A percentile compares a stretch with the other conserved stretches of the same genome.
Evolutionary conservation across 495 filamentous ascomycete genomes (phyloP).

Genomic region (Lasiosphaeria hispida): DNA sequence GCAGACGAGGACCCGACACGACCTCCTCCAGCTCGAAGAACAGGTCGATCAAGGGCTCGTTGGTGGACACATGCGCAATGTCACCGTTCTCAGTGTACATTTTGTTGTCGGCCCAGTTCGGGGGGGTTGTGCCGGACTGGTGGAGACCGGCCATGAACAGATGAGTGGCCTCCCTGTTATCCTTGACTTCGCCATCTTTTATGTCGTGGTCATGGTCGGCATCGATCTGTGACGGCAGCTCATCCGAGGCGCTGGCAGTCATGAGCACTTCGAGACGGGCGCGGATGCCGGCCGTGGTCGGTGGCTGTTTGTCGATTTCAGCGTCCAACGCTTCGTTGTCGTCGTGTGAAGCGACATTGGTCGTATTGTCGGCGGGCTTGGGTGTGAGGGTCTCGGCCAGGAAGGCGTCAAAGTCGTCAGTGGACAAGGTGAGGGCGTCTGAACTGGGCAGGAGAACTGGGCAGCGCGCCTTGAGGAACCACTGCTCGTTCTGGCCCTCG

Average conservation of each 20-base stretch:
- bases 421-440: slow-evolving; percentile 30
- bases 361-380: not conserved
- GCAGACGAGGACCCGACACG: slow-evolving; percentile 27
- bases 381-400: slow-evolving; percentile 19
- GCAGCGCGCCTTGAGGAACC: slow-evolving; percentile 38
- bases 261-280: not conserved
- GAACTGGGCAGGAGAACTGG: slow-evolving; percentile 39
- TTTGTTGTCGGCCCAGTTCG: slow-evolving; percentile 31
- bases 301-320: not conserved
- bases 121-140: slow-evolving; percentile 2
- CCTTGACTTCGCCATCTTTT: not conserved
- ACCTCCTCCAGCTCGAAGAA: slow-evolving; percentile 43
- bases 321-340: not conserved
- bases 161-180: not conserved
- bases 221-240: too few species aligned
- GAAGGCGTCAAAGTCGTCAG: slow-evolving; percentile 29
- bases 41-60: slow-evolving; percentile 39
- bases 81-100: slow-evolving; percentile 45
- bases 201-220: too few species aligned
- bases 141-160: slow-evolving; percentile 31
- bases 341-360: not conserved
- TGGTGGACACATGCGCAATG: slow-evolving; percentile 39
- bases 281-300: not conserved
- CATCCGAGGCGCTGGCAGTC: too few species aligned
- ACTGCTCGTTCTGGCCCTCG: slow-evolving; percentile 10